Percentiles rank a stretch among this genome's conserved stretches.
Conservation (phyloP, 805 yeast genomes). For the Starmerella lactis-condensi region DNA sequence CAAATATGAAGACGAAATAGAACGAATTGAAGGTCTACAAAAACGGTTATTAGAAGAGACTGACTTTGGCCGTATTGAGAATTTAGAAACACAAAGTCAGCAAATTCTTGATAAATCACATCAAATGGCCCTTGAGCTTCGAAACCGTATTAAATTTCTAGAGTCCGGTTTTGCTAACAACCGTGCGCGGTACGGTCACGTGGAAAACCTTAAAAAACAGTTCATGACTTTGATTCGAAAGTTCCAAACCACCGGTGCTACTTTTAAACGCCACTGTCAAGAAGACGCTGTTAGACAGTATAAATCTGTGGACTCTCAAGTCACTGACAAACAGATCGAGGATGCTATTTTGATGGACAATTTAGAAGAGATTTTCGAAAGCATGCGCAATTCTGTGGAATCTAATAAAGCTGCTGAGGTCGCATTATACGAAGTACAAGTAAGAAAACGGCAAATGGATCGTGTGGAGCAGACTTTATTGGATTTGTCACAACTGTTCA, state of each 20-base stretch:
- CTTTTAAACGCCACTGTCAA: conserved; percentile 64
- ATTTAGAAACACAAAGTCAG: conserved; percentile 58
- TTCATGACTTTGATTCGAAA: conserved; percentile 75
- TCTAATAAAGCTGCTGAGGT: too few species aligned
- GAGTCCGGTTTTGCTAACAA: conserved; percentile 39
- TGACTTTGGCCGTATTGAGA: conserved; percentile 47
- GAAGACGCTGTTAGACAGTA: conserved; percentile 85
- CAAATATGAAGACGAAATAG: conserved; percentile 50
- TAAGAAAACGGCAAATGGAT: conserved; percentile 84
- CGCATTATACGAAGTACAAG: conserved; percentile 86
- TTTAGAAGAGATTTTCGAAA: too few species aligned
- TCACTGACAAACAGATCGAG: conserved; percentile 58
- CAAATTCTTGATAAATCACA: conserved; percentile 56
- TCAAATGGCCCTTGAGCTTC: conserved; percentile 55
- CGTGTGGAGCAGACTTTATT: conserved; percentile 89
- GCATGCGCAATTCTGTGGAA: too few species aligned
- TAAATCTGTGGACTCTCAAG: conserved; percentile 39
- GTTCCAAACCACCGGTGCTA: conserved; percentile 69
- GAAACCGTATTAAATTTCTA: conserved; percentile 53
- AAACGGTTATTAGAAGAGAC: conserved; percentile 52
- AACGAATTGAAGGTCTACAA: conserved; percentile 52
- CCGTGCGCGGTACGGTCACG: conserved; percentile 69
- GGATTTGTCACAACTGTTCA: conserved; percentile 82
- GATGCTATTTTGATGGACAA: conserved; percentile 71
- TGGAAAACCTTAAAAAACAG: conserved; percentile 67